Conservation (phyloP, 2,329 filamentous ascomycete genomes). For the Colletotrichum sansevieriae region DNA sequence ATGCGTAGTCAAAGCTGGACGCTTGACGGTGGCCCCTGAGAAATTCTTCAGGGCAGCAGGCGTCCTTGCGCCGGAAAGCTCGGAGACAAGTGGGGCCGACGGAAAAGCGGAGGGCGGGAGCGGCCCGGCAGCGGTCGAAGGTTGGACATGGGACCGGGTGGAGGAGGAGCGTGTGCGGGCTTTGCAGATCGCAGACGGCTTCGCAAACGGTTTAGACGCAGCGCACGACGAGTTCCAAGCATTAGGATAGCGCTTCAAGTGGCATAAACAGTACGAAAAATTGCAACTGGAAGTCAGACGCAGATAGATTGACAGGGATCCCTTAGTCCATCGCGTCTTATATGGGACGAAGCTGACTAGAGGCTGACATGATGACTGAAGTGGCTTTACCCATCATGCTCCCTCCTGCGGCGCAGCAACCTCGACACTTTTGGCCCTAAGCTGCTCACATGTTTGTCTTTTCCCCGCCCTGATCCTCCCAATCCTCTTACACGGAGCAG, state of each 20-base stretch:
- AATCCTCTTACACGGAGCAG: slow-evolving; percentile 21
- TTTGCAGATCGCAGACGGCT: slow-evolving; percentile 20
- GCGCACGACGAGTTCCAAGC: slow-evolving; percentile 29
- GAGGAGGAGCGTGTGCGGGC: slow-evolving; percentile 29
- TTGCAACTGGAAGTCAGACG: background rate
- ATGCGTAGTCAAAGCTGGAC: slow-evolving; percentile 85
- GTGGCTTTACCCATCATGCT: background rate
- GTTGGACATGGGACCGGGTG: slow-evolving; percentile 34
- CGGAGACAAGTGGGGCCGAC: background rate
- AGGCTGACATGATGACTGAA: slow-evolving; percentile 18
- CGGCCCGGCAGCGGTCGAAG: background rate
- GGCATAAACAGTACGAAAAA: background rate
- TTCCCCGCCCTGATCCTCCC: slow-evolving; percentile 5
- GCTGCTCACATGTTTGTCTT: slow-evolving; percentile 1
- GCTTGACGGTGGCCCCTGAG: slow-evolving; percentile 83
- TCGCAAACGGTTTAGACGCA: slow-evolving; percentile 29
- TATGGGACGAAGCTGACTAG: slow-evolving; percentile 8
- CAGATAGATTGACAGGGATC: slow-evolving; percentile 6
- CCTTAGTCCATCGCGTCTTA: background rate
- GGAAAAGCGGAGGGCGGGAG: background rate
- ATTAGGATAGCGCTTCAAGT: slow-evolving; percentile 5
- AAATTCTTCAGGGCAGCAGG: slow-evolving; percentile 34
- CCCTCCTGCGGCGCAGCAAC: slow-evolving; percentile 1
- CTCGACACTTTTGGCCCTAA: slow-evolving; percentile 8
- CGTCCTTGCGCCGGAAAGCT: slow-evolving; percentile 1